Evolutionary conservation across 169 alveolate genomes (phyloP).

Genomic region (Eimeria praecox): DNA sequence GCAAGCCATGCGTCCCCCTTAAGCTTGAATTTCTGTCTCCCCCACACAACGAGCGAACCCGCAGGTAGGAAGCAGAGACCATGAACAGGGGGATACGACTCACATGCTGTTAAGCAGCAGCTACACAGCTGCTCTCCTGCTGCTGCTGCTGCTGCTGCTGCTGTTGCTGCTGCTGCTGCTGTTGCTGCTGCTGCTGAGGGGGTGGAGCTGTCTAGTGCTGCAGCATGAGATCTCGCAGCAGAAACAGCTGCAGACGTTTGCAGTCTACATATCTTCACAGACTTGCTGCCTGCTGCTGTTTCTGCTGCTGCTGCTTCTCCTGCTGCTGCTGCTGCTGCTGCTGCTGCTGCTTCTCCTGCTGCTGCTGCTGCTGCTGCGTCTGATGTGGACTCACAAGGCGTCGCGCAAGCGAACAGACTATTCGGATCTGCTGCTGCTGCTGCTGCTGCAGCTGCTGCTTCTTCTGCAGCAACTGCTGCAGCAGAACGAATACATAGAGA

Average conservation of each 20-base stretch:
- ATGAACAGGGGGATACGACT: slow-evolving; percentile 22
- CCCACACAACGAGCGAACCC: not conserved
- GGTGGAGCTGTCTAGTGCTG: not conserved
- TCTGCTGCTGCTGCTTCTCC: too few species aligned
- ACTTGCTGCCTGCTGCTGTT: not conserved
- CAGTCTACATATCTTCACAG: slow-evolving; percentile 8
- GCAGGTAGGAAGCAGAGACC: not conserved
- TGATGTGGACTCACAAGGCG: slow-evolving; percentile 22
- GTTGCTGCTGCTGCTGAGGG: slow-evolving; percentile 1
- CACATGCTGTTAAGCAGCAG: slow-evolving; percentile 16
- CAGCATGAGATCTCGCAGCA: not conserved
- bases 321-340: too few species aligned
- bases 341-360: slow-evolving; percentile 21
- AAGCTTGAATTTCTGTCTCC: not conserved
- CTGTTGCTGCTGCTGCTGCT: slow-evolving; percentile 13
- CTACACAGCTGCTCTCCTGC: not conserved
- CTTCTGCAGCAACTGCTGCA: slow-evolving; percentile 45
- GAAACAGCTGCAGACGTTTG: not conserved
- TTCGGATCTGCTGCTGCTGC: slow-evolving; percentile 38
- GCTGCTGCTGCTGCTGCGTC: slow-evolving; percentile 3
- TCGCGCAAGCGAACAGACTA: slow-evolving; percentile 43
- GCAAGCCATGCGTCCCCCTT: slow-evolving; percentile 16
- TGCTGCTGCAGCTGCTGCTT: slow-evolving; percentile 52
- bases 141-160: slow-evolving; percentile 38
- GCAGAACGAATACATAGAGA: slow-evolving; percentile 19